Percentiles rank a stretch among this genome's conserved stretches.
phyloP scores from a whole-genome alignment of 177 flowering plant genomes.

The Telopea speciosissima region DNA sequence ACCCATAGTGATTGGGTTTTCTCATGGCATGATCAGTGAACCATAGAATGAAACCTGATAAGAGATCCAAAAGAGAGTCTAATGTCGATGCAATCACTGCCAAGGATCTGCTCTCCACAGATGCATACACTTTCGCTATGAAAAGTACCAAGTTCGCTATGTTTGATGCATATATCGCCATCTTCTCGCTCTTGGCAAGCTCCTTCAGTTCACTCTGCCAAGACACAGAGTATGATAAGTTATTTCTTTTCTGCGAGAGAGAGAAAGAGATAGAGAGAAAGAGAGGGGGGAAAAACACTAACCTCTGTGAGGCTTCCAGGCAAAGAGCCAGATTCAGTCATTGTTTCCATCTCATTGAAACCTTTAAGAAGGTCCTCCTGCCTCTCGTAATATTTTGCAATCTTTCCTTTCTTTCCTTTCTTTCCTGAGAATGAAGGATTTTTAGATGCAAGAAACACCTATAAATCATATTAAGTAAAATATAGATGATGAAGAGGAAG shows the following conservation, averaged over 20 bases:
- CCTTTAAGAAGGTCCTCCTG: slow-evolving; percentile 75
- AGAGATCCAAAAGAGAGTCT: slow-evolving; percentile 80
- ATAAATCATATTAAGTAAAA: background rate
- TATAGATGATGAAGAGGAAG: background rate
- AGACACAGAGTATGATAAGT: too few relatives aligned
- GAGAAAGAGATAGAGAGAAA: too few relatives aligned
- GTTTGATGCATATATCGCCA: slow-evolving; percentile 59
- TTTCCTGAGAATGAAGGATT: slow-evolving; percentile 2
- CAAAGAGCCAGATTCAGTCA: slow-evolving; percentile 39
- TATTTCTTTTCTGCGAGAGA: too few relatives aligned
- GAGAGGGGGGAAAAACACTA: background rate
- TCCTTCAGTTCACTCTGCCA: slow-evolving; percentile 14
- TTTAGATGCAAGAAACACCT: too few relatives aligned
- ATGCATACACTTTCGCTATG: slow-evolving; percentile 71
- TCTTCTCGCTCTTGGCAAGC: slow-evolving; percentile 56
- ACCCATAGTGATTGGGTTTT: slow-evolving; percentile 45
- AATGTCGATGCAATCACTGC: slow-evolving; percentile 89
- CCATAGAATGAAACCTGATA: slow-evolving; percentile 88
- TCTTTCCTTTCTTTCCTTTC: slow-evolving; percentile 37
- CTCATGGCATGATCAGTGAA: slow-evolving; percentile 72
- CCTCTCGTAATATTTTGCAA: slow-evolving; percentile 67
- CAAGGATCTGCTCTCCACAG: slow-evolving; percentile 66
- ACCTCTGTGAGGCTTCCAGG: slow-evolving; percentile 61
- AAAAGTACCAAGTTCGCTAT: slow-evolving; percentile 63
- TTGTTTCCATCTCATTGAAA: slow-evolving; percentile 64